A percentile compares a stretch with the other conserved stretches of the same genome.
Evolutionary conservation across 2,329 filamentous ascomycete species (phyloP).

Genomic region (Fusarium chlamydosporum): DNA sequence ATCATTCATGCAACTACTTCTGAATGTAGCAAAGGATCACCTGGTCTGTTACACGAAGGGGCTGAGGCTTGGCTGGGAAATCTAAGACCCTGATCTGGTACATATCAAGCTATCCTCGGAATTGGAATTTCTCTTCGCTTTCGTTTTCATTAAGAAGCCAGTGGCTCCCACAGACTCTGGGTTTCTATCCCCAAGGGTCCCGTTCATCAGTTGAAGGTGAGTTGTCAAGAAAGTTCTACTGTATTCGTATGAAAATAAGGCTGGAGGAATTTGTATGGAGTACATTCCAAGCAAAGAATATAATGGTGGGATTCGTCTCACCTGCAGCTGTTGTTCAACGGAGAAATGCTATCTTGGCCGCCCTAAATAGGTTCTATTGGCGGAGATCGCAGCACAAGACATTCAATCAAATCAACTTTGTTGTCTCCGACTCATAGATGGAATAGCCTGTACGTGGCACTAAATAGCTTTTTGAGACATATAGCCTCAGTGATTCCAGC

Average conservation of each 20-base stretch:
- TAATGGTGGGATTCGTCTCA: neutral
- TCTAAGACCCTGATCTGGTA: too few relatives aligned
- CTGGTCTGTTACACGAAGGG: neutral
- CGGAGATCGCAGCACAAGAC: neutral
- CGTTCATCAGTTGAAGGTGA: too few relatives aligned
- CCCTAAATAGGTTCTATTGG: neutral
- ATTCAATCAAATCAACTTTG: neutral
- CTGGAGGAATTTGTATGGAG: neutral
- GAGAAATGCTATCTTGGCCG: neutral
- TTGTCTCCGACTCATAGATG: neutral
- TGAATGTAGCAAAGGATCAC: too few relatives aligned
- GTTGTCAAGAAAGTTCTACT: neutral
- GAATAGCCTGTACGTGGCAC: neutral
- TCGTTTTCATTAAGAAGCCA: too few relatives aligned
- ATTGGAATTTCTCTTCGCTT: neutral
- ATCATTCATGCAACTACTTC: neutral
- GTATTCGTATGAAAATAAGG: neutral
- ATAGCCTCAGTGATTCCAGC: neutral
- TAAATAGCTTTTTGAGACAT: neutral
- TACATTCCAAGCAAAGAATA: too few relatives aligned
- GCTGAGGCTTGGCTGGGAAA: neutral
- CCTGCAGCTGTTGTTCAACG: neutral
- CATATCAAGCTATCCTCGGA: rapidly evolving
- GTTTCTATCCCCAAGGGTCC: too few relatives aligned
- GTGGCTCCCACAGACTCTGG: too few relatives aligned